These are phyloP conservation scores for Saccharum officinarum DNA, from an alignment of 176 grass and related monocot genomes.

Conservation along the genomic window DNA sequence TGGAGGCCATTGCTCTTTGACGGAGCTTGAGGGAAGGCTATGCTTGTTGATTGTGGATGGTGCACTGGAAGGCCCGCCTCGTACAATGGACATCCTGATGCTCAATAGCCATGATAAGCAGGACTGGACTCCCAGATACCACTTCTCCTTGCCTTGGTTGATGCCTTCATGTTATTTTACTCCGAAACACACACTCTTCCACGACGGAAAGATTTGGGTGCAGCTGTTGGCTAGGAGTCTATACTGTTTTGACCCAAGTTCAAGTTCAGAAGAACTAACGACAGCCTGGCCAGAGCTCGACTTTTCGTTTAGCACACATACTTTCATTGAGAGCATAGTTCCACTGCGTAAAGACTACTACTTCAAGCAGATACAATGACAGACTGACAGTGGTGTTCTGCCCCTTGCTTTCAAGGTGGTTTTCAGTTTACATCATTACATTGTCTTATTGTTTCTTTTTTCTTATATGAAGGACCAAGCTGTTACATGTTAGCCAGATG, in stretches of 20 bases:
- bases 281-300: slow-evolving; percentile 47
- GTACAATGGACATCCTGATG: slow-evolving; percentile 57
- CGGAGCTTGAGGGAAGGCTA: slow-evolving; percentile 46
- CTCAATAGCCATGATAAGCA: slow-evolving; percentile 29
- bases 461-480: slow-evolving; percentile 9
- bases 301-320: slow-evolving; percentile 56
- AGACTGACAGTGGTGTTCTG: not conserved
- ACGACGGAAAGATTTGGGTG: slow-evolving; percentile 58
- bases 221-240: slow-evolving; percentile 54
- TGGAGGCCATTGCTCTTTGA: slow-evolving; percentile 61
- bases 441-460: not conserved
- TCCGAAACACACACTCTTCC: slow-evolving; percentile 44
- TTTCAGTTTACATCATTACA: slow-evolving; percentile 18
- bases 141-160: slow-evolving; percentile 45
- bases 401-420: slow-evolving; percentile 1
- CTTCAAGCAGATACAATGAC: slow-evolving; percentile 43
- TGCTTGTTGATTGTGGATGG: slow-evolving; percentile 60
- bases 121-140: slow-evolving; percentile 45
- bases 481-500: not conserved
- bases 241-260: slow-evolving; percentile 53
- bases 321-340: slow-evolving; percentile 54
- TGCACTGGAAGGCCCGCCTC: slow-evolving; percentile 32
- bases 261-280: slow-evolving; percentile 38
- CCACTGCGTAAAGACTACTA: slow-evolving; percentile 44
- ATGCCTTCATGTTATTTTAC: slow-evolving; percentile 59